Evolutionary conservation across 192 early-diverging fungal genomes (phyloP), one percentile per base, ranked within the genome.

Genomic region (Pilaira anomala): DNA sequence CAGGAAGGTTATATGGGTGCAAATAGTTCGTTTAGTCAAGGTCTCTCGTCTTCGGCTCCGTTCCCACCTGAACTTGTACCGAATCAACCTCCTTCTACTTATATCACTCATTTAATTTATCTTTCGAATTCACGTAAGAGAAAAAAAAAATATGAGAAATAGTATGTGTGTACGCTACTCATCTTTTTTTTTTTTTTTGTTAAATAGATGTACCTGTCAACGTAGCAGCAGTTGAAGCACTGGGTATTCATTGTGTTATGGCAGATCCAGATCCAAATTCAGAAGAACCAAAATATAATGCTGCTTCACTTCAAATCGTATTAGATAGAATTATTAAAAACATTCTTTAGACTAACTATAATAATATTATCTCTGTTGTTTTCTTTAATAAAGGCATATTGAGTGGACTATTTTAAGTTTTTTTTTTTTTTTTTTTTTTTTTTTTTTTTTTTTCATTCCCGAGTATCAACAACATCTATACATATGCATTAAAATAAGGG

Each of bases 81-180:
- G 16, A 69, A 69, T 22, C 13, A 25, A 14, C 53, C 60, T 3
- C 67, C 67, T 8, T 63, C 60, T 16, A 62, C 60, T 4, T 84
- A 76, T 39, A 78, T 84, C 18, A 84, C 79, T 2, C 79, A 81
- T 52, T 45, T 84, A 51, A 59, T 84, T 16, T 84, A 78, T 42
- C 53, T 84, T 50, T 69, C 74, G 24, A 84, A 80, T 63, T 78
- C 77, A 14, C 67, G 75, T 51, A 75, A 80, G 45, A 29, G 6
- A 25, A 39, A n/a, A n/a, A n/a, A n/a, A n/a, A n/a, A n/a, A n/a
- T n/a, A n/a, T n/a, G n/a, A n/a, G n/a, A n/a, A n/a, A n/a, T n/a
- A n/a, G n/a, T n/a, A n/a, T n/a, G n/a, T n/a, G n/a, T n/a, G n/a
- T n/a, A n/a, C n/a, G n/a, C n/a, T 45, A 14, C 13, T 56, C 26